Conservation (phyloP, 352 stramenopile species). For the Phytophthora fragariae region DNA sequence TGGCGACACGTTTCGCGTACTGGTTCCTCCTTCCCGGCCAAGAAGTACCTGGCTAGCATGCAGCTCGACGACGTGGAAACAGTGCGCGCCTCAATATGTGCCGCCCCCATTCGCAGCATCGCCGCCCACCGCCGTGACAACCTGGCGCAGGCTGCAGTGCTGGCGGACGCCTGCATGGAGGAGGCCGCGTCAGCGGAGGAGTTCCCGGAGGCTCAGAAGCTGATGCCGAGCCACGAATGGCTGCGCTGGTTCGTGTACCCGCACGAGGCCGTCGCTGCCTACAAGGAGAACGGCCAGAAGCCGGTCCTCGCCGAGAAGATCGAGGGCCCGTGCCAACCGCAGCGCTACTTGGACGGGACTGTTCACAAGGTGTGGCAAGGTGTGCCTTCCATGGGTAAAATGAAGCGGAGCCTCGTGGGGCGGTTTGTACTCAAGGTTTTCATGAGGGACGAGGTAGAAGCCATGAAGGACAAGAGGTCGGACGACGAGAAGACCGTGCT, state of each 20-base stretch:
- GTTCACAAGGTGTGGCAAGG: conserved; percentile 32
- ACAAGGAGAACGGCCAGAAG: conserved; percentile 34
- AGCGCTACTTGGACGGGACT: conserved; percentile 36
- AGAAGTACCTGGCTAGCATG: conserved; percentile 41
- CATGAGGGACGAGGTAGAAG: conserved; percentile 39
- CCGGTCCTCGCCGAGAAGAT: conserved; percentile 34
- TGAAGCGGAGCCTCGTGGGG: conserved; percentile 36
- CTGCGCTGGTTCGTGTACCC: conserved; percentile 54
- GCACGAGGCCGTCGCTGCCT: conserved; percentile 37
- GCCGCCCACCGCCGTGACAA: conserved; percentile 37
- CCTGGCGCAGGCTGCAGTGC: conserved; percentile 30
- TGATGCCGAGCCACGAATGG: conserved; percentile 33
- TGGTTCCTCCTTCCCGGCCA: conserved; percentile 20
- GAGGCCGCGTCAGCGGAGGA: conserved; percentile 22
- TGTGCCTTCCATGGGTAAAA: conserved; percentile 31
- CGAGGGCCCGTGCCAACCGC: conserved; percentile 41
- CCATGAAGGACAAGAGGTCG: conserved; percentile 44
- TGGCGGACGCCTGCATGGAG: conserved; percentile 36
- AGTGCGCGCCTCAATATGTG: conserved; percentile 29
- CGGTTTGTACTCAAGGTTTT: conserved; percentile 40
- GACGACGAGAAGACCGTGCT: conserved; percentile 34
- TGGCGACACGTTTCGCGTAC: conserved; percentile 74
- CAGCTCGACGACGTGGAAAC: conserved; percentile 39
- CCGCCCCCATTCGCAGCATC: conserved; percentile 28
- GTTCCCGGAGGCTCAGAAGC: conserved; percentile 28